phyloP scores from a whole-genome alignment of 129 eudicot species.

The Chrysanthemum makinoi region DNA sequence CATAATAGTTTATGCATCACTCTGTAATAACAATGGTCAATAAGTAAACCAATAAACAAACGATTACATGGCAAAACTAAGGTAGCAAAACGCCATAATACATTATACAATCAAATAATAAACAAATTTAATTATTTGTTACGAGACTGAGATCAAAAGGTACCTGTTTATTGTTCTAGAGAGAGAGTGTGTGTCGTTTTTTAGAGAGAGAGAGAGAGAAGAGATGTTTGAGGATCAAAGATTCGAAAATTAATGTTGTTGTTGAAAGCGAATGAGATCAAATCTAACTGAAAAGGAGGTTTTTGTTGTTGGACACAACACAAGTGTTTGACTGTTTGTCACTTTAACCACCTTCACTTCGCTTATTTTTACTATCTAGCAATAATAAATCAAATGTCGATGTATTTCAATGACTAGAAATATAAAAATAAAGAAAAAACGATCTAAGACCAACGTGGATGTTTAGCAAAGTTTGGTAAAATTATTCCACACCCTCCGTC shows the following conservation, averaged over 20 bases:
- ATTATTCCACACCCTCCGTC: too few relatives aligned
- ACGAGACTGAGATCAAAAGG: background rate
- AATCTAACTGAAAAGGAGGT: slow-evolving; percentile 39
- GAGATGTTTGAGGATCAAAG: slow-evolving; percentile 32
- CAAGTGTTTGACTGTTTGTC: background rate
- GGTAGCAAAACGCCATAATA: background rate
- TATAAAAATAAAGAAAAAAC: too few relatives aligned
- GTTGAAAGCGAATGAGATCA: slow-evolving; percentile 34
- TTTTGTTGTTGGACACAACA: slow-evolving; percentile 29
- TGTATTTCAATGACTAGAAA: background rate
- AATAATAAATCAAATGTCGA: too few relatives aligned
- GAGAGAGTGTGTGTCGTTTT: slow-evolving; percentile 3
- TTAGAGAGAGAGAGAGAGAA: slow-evolving; percentile 19
- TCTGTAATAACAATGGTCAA: too few relatives aligned
- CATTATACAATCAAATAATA: slow-evolving; percentile 2
- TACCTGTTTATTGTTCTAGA: slow-evolving; percentile 30
- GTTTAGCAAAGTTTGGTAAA: too few relatives aligned
- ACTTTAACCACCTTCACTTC: background rate
- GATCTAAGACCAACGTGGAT: too few relatives aligned
- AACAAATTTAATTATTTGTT: slow-evolving; percentile 18
- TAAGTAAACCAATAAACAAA: too few relatives aligned
- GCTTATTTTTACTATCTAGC: too few relatives aligned
- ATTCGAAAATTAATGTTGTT: slow-evolving; percentile 27
- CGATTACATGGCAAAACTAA: background rate
- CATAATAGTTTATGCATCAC: too few relatives aligned